These are phyloP conservation scores for Pelargonium myrrhifolium DNA, from an alignment of 441 rosid genomes.

Conservation along the genomic window DNA sequence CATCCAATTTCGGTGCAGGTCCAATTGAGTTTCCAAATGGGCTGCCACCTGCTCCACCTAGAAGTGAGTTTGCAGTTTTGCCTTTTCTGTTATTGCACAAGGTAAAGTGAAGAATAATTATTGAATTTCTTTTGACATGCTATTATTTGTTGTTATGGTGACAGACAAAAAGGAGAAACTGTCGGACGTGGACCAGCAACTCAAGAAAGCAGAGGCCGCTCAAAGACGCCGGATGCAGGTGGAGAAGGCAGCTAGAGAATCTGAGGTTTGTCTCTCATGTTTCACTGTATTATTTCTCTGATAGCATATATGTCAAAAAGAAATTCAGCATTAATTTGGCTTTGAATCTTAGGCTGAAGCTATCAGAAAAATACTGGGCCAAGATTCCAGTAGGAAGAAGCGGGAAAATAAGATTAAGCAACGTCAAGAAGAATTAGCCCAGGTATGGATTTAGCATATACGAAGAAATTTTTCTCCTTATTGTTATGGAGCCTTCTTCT, in stretches of 20 bases:
- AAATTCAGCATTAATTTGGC: not conserved
- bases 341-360: constrained; percentile 63
- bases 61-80: constrained; percentile 46
- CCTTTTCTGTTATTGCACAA: not conserved
- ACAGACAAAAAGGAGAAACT: constrained; percentile 82
- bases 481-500: not conserved
- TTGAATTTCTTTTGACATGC: not conserved
- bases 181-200: constrained; percentile 68
- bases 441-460: constrained; percentile 36
- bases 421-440: constrained; percentile 73
- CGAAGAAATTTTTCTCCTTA: not conserved
- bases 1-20: constrained; percentile 32
- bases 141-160: constrained; percentile 9
- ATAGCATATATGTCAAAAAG: not conserved
- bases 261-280: constrained; percentile 51
- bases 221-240: constrained; percentile 82
- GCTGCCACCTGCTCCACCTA: constrained; percentile 78
- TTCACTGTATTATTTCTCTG: not conserved
- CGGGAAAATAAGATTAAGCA: constrained; percentile 73
- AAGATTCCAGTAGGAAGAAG: constrained; percentile 86
- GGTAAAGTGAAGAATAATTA: not conserved
- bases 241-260: constrained; percentile 81
- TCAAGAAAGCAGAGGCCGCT: constrained; percentile 86
- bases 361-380: constrained; percentile 86
- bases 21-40: constrained; percentile 85